Conservation (phyloP, 1,284 basidiomycete genomes). For the Porodaedalea pini region DNA sequence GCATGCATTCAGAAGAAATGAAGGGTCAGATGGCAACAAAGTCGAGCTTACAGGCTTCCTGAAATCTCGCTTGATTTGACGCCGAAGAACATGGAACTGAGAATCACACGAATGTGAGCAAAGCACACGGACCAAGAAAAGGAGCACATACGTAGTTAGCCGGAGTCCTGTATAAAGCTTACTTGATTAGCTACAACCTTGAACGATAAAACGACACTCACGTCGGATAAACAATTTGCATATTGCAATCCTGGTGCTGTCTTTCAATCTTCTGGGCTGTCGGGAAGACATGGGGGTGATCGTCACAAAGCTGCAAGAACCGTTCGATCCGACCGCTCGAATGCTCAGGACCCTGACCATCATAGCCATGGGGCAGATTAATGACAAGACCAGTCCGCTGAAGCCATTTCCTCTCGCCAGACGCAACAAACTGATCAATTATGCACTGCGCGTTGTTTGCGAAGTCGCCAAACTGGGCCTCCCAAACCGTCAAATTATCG, state of each 20-base stretch:
- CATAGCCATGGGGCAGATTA: conserved; percentile 94
- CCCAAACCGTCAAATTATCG: conserved; percentile 94
- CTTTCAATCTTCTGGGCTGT: conserved; percentile 86
- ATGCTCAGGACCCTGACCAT: conserved; percentile 99
- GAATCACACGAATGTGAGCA: conserved; percentile 8
- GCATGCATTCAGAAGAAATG: conserved; percentile 3
- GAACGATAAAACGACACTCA: conserved; percentile 37
- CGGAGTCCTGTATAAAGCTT: conserved; percentile 57
- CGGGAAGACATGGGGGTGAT: conserved; percentile 93
- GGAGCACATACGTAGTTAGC: conserved; percentile 72
- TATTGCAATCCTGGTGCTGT: conserved; percentile 98
- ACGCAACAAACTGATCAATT: conserved; percentile 98
- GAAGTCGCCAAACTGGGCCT: conserved; percentile 99
- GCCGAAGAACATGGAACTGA: conserved; percentile 90
- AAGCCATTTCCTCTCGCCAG: conserved; percentile 97
- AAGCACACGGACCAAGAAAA: conserved; percentile 28
- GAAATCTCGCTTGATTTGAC: conserved; percentile 95
- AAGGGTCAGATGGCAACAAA: neutral
- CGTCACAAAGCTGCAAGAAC: conserved; percentile 97
- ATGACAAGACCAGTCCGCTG: conserved; percentile 93
- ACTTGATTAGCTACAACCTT: neutral
- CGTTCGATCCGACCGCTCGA: conserved; percentile 95
- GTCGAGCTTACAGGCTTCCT: conserved; percentile 75
- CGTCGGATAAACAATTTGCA: conserved; percentile 98
- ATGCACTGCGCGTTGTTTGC: conserved; percentile 97